These are phyloP conservation scores for Colletotrichum plurivorum DNA, from an alignment of 2,329 filamentous ascomycete species.

Conservation along the genomic window DNA sequence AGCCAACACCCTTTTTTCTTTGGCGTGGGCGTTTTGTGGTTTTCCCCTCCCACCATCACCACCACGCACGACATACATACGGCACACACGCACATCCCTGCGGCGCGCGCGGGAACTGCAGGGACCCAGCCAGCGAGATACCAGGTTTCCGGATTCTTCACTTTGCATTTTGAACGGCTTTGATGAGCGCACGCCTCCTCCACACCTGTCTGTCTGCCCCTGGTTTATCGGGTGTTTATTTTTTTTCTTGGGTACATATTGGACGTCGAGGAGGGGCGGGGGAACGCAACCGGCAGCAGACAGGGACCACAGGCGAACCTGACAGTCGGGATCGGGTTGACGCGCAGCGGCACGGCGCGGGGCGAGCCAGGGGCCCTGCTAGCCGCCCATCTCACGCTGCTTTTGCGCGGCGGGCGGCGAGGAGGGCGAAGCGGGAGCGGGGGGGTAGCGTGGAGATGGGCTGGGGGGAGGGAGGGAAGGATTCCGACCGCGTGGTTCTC, in stretches of 20 bases:
- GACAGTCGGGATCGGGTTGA: constrained; percentile 46
- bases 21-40: no score
- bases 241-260: constrained; percentile 39
- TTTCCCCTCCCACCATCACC: neutral
- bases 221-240: neutral
- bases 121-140: constrained; percentile 28
- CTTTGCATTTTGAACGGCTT: constrained; percentile 30
- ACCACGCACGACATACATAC: constrained; percentile 34
- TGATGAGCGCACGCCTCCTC: constrained; percentile 36
- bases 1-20: neutral
- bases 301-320: constrained; percentile 42
- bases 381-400: constrained; percentile 54
- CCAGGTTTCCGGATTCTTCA: constrained; percentile 31
- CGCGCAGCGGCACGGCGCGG: constrained; percentile 45
- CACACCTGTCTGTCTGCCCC: constrained; percentile 20
- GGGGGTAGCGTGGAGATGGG: constrained; percentile 18
- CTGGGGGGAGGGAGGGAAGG: neutral
- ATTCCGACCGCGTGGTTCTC: constrained; percentile 24
- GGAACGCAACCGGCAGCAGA: constrained; percentile 7
- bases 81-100: constrained; percentile 22
- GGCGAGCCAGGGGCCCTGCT: constrained; percentile 27
- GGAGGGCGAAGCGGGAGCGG: constrained; percentile 41
- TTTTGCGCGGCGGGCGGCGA: constrained; percentile 47
- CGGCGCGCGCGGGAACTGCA: constrained; percentile 32
- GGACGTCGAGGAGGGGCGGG: constrained; percentile 26